Evolutionary conservation across 768 basidiomycete genomes (phyloP).

Genomic region (Galerina marginata): DNA sequence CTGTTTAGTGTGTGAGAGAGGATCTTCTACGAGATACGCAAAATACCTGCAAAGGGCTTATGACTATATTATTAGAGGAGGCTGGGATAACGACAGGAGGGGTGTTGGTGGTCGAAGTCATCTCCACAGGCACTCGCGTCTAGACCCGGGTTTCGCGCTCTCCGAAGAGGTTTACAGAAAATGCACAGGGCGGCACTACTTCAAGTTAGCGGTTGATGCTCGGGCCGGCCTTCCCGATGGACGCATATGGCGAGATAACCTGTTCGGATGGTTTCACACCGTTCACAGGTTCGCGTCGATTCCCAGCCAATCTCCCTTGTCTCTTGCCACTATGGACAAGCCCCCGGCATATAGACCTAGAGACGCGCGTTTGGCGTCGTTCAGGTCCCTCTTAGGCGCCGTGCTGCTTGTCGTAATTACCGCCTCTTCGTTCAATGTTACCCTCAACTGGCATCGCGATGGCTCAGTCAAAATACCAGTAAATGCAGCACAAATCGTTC

Average conservation of each 20-base stretch:
- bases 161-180: too few relatives aligned
- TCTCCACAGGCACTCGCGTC: not conserved
- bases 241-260: conserved; percentile 21
- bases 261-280: not conserved
- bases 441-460: conserved; percentile 25
- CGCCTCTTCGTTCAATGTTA: conserved; percentile 29
- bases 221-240: not conserved
- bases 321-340: conserved; percentile 38
- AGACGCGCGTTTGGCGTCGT: conserved; percentile 14
- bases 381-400: conserved; percentile 29
- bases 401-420: conserved; percentile 30
- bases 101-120: conserved; percentile 28
- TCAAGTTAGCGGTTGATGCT: too few relatives aligned
- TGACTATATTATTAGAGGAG: conserved; percentile 64
- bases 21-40: not conserved
- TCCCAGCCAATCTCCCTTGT: not conserved
- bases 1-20: conserved; percentile 42
- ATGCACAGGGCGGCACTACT: too few relatives aligned
- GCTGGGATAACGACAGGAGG: conserved; percentile 72
- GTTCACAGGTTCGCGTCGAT: conserved; percentile 4
- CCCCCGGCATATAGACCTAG: conserved; percentile 26
- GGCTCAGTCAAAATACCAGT: conserved; percentile 34
- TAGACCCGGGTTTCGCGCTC: too few relatives aligned
- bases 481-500: conserved; percentile 48
- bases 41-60: conserved; percentile 64